Base-by-base conservation (phyloP, 495 filamentous ascomycete species). In the Xylaria sp. region DNA sequence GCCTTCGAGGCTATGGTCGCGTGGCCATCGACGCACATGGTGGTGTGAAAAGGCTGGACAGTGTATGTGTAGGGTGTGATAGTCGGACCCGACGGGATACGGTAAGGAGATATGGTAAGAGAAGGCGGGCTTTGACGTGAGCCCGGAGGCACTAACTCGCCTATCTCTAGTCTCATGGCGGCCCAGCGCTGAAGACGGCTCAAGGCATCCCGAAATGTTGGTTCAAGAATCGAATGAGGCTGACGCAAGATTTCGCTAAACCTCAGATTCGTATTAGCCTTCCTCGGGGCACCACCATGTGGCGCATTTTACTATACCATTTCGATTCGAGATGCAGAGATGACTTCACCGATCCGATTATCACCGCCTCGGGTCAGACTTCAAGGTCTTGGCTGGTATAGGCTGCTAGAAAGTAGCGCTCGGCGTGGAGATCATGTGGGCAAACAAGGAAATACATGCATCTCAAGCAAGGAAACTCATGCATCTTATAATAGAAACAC, bases 191-290 rank as follows among this genome's bases (percentile, higher is more conserved):
- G 58, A 55, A 33, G 3, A 43, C 9, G 26, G 37, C 21, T 24
- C 35, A 44, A 43, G 33, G 46, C 33, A 55, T 33, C 15, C 58
- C 68, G 68, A 24, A 24, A 7, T 21, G 14, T 15, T 35, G 46
- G 44, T 53, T 24, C 29, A 6, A 44, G 11, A 41, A 46, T 37
- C 43, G 55, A 37, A 69, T 52, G 44, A 63, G 68, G 58, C 68
- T 70, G 68, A 63, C 58, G 31, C 44, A 44, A 55, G 55, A 61
- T 55, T 29, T 62, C 44, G 53, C 65, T 57, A 53, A 41, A 21
- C 35, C 64, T 53, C 21, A 50, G 35, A 48, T 55, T 33, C 64
- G 24, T 50, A 66, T 35, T 21, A 35, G 24, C 17, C 31, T 52
- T 33, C 26, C 43, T n/a, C 31, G 35, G n/a, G 29, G 33, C 48